These are phyloP conservation scores for Coemansia sp. DNA, from an alignment of 192 early-diverging fungal species.

Conservation along the genomic window DNA sequence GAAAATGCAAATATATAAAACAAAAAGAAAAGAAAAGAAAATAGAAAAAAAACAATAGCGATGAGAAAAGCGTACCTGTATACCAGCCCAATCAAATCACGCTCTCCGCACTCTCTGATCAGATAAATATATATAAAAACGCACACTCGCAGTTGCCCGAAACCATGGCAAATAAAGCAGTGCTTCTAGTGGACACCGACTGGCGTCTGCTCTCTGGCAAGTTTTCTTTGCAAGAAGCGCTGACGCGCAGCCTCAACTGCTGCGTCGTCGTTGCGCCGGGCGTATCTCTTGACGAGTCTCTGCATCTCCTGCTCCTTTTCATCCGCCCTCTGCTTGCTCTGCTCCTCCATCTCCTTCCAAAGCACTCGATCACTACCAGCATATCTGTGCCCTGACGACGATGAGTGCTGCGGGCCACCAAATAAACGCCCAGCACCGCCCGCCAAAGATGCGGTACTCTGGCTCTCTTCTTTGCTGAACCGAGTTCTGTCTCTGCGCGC, in stretches of 20 bases:
- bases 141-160: too few relatives aligned
- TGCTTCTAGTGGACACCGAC: too few relatives aligned
- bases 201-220: too few relatives aligned
- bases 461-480: not conserved
- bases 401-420: too few relatives aligned
- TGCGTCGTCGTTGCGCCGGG: conserved; percentile 32
- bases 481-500: not conserved
- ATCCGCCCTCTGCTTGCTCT: conserved; percentile 5
- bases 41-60: not conserved
- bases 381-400: not conserved
- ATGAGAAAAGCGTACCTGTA: too few relatives aligned
- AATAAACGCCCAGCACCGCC: too few relatives aligned
- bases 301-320: conserved; percentile 8
- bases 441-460: not conserved
- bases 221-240: conserved; percentile 21
- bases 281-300: conserved; percentile 15
- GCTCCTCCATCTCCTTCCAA: conserved; percentile 2
- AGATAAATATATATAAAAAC: too few relatives aligned
- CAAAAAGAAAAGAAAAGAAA: not conserved
- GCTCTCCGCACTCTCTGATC: too few relatives aligned
- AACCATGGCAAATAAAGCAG: too few relatives aligned
- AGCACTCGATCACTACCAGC: not conserved
- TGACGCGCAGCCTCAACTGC: conserved; percentile 28
- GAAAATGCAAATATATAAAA: too few relatives aligned
- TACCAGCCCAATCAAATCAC: too few relatives aligned